phyloP scores from a whole-genome alignment of 352 stramenopile genomes.

The Phytophthora pluvialis region DNA sequence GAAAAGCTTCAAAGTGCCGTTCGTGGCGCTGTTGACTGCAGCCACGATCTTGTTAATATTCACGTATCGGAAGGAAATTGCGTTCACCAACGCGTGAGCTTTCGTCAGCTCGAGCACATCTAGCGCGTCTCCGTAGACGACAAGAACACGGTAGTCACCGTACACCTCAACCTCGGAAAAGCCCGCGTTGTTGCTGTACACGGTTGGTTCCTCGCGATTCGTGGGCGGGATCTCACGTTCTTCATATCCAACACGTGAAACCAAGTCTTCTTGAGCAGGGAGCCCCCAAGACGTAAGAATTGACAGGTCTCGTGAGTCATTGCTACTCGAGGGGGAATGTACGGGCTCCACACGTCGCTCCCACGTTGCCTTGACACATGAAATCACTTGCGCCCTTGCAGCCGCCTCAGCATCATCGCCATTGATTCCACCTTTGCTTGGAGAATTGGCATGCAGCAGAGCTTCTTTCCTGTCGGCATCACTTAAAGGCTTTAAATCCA shows the following conservation, averaged over 20 bases:
- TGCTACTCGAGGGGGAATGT: constrained; percentile 4
- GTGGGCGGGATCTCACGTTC: constrained; percentile 48
- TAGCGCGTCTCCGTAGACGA: constrained; percentile 73
- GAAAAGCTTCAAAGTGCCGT: constrained; percentile 68
- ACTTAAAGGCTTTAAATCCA: constrained; percentile 85
- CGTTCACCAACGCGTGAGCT: constrained; percentile 55
- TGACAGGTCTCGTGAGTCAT: constrained; percentile 23
- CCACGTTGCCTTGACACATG: constrained; percentile 52
- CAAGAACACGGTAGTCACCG: constrained; percentile 68
- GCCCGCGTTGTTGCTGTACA: constrained; percentile 59
- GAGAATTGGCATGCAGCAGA: constrained; percentile 29
- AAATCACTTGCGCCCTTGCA: constrained; percentile 58
- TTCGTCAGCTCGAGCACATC: constrained; percentile 68
- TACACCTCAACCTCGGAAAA: constrained; percentile 81
- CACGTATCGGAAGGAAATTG: constrained; percentile 74
- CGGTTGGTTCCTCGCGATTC: constrained; percentile 51
- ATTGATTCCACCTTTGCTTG: constrained; percentile 33
- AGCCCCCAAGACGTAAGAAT: constrained; percentile 12
- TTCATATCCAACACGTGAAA: constrained; percentile 21
- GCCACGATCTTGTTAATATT: constrained; percentile 49
- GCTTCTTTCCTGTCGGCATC: constrained; percentile 78
- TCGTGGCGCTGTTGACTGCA: constrained; percentile 38
- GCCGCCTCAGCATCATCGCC: constrained; percentile 54
- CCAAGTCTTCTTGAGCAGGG: constrained; percentile 3
- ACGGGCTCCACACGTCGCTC: constrained; percentile 13